phyloP scores from a whole-genome alignment of 306 rosid species.

The Betula pendula region DNA sequence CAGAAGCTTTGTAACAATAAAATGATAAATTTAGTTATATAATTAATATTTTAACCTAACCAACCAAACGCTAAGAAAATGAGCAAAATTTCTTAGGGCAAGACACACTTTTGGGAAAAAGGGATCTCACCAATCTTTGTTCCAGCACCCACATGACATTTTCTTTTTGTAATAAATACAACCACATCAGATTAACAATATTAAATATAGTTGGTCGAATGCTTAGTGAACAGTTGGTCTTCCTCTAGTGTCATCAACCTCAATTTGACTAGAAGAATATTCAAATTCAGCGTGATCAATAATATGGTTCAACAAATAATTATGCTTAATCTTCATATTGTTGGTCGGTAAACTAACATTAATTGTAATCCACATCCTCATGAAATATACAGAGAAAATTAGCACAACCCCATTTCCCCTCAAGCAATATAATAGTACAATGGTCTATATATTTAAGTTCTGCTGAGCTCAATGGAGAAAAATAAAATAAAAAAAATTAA shows the following conservation, averaged over 20 bases:
- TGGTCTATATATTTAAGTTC: not conserved
- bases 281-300: slow-evolving; percentile 1
- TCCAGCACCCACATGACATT: not conserved
- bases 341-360: slow-evolving; percentile 49
- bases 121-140: not conserved
- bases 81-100: not conserved
- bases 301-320: slow-evolving; percentile 36
- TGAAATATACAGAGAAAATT: slow-evolving; percentile 8
- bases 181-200: not conserved
- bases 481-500: too few relatives aligned
- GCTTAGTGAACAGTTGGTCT: too few relatives aligned
- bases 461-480: not conserved
- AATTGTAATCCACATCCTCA: slow-evolving; percentile 13
- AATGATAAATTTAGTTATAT: too few relatives aligned
- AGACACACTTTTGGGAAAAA: not conserved
- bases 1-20: too few relatives aligned
- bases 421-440: not conserved
- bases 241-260: too few relatives aligned
- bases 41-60: not conserved
- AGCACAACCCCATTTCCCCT: not conserved
- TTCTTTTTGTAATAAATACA: not conserved
- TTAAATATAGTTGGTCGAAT: not conserved
- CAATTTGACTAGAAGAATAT: too few relatives aligned
- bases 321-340: slow-evolving; percentile 36
- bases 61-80: not conserved